Percentiles rank a stretch among this genome's conserved stretches.
Evolutionary conservation across 495 filamentous ascomycete genomes (phyloP).

Genomic region (Astrothelium subdiscretum): DNA sequence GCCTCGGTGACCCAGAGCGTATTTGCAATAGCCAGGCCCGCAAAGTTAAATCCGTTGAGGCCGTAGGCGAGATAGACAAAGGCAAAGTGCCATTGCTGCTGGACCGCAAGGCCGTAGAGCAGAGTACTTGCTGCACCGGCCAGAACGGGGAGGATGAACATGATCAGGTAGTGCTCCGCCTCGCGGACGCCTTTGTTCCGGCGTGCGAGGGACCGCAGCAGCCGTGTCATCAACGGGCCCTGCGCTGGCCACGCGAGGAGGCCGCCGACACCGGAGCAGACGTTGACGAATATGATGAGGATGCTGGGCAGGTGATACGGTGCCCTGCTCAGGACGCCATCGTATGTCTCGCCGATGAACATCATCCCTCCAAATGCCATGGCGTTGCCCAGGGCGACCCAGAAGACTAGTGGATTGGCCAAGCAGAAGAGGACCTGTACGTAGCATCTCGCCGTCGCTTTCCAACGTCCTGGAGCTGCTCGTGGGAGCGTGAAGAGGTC

Average conservation of each 20-base stretch:
- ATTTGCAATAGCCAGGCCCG: conserved; percentile 6
- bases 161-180: conserved; percentile 15
- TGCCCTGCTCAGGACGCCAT: neutral
- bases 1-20: conserved; percentile 15
- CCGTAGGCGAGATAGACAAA: conserved; percentile 11
- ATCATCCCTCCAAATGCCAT: conserved; percentile 12
- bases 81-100: conserved; percentile 2
- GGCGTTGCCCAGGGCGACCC: conserved; percentile 6
- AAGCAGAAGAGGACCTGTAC: conserved; percentile 10
- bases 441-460: conserved; percentile 5
- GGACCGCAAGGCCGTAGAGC: conserved; percentile 10
- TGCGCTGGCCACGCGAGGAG: conserved; percentile 5
- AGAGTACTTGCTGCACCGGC: conserved; percentile 8
- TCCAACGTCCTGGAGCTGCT: conserved; percentile 4
- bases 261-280: neutral
- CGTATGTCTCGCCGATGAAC: conserved; percentile 12
- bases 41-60: conserved; percentile 8
- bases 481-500: conserved; percentile 1
- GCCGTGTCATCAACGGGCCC: neutral
- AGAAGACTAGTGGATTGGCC: conserved; percentile 13
- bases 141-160: conserved; percentile 11
- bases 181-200: conserved; percentile 11
- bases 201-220: neutral
- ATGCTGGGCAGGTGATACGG: conserved; percentile 4
- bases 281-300: conserved; percentile 9